Base-by-base conservation (phyloP, 192 early-diverging fungal genomes). In the Backusella circina region DNA sequence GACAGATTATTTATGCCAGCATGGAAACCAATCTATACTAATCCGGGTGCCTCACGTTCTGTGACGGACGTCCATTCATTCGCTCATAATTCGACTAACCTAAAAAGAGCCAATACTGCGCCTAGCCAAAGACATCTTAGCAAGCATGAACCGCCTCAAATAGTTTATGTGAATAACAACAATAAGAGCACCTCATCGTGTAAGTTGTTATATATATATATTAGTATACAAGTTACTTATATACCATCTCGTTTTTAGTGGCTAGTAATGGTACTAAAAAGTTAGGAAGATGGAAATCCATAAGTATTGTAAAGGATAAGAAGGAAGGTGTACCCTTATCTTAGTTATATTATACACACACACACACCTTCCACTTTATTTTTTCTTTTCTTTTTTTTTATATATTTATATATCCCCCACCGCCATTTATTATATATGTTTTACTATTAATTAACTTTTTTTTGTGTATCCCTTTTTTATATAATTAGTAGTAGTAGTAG, bases 11-110 rank as follows among this genome's bases (percentile, higher is more conserved):
- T 66, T 26, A 75, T 80, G 47, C 79, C 77, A 67, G 83, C 31
- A 90, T 91, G 50, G 82, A 89, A 51, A 85, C 90, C 76, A 86
- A 88, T 1, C 90, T 65, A 32, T 67, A 54, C 36, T 36, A 33
- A 23, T 68, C 3, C 32, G 33, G 67, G 23, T 28, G 54, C 33
- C n/a, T 38, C 67, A 21, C 67, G 36, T 68, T 68, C 67, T 18
- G 67, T 23, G 7, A 38, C 67, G 32, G 35, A 68, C 1, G n/a
- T 68, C 12, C 13, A 23, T 21, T 70, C 39, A 44, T 28, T 30
- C 30, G 23, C 37, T 31, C 30, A 1, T 30, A 26, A 30, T 23
- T 3, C 21, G 4, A 70, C 39, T 30, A 41, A 10, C 21, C 16
- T 70, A 70, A 70, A 47, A 47, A 70, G 69, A 70, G 26, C 75